phyloP scores from a whole-genome alignment of 148 eudicot genomes.

The Rhododendron williamsianum region DNA sequence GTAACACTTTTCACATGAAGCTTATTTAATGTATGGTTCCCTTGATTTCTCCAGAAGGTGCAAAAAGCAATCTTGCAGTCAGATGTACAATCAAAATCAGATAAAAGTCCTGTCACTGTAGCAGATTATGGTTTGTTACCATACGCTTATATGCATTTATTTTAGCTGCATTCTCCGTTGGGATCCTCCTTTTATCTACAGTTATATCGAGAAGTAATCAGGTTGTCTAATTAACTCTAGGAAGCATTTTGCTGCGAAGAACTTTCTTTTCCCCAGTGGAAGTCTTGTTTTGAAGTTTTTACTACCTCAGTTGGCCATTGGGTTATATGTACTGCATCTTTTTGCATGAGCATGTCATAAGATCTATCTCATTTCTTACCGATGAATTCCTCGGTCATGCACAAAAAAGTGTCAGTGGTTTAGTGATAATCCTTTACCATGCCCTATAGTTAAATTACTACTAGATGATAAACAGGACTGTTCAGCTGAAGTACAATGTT shows the following conservation, averaged over 20 bases:
- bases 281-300: neutral
- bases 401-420: neutral
- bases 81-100: conserved; percentile 93
- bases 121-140: conserved; percentile 83
- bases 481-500: neutral
- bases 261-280: neutral
- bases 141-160: conserved; percentile 8
- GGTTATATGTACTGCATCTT: neutral
- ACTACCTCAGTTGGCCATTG: neutral
- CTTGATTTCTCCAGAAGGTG: conserved; percentile 57
- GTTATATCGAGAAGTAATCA: neutral
- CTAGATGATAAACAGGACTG: neutral
- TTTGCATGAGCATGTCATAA: neutral
- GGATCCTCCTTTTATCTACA: neutral
- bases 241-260: neutral
- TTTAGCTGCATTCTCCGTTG: neutral
- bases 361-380: neutral
- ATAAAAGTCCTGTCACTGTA: conserved; percentile 90
- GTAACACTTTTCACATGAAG: neutral
- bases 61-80: conserved; percentile 83
- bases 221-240: neutral
- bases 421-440: neutral
- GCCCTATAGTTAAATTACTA: neutral
- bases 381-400: neutral
- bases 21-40: conserved; percentile 1